Evolutionary conservation across 2,329 filamentous ascomycete species (phyloP), one percentile per base, ranked within the genome.

Genomic region (Colletotrichum simmondsii): DNA sequence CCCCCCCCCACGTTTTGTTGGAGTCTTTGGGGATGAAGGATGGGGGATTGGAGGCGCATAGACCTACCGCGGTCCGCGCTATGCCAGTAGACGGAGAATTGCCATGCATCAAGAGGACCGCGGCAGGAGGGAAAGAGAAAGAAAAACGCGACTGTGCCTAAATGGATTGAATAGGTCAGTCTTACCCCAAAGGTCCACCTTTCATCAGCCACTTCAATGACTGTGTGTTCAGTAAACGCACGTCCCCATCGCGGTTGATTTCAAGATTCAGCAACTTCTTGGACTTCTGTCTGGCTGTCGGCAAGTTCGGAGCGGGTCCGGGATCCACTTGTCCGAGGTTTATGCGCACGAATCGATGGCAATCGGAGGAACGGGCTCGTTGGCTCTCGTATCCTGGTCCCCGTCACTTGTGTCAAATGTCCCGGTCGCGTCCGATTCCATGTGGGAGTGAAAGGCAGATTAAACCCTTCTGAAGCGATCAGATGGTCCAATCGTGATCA

Each of bases 301-400:
- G 71, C 54, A 71, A 65, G 71, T 61, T 73, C 66, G 71, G 71
- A 19, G 54, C 66, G 22, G 70, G 56, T n/a, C 59, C 59, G 66
- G 56, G 54, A 65, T 56, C 70, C 70, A 72, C 70, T 52, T 70
- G 26, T 61, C 70, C 70, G 70, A 72, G 54, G 35, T 54, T 70
- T 70, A 70, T 65, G 70, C 70, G 70, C 66, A 72, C 70, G 66
- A 70, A 72, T 72, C 53, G 59, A 60, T 28, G 46, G n/a, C 12
- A 22, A 69, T 72, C 70, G 70, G 66, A 64, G 53, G 11, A 58
- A 58, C 35, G 28, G 46, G 49, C 57, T 56, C 24, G 59, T 62
- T 26, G 54, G 54, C 24, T 54, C 30, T 49, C 30, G 14, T n/a
- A 42, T 28, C 58, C 59, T 64, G 26, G 32, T 56, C 65, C 70